Evolutionary conservation across 2,329 filamentous ascomycete genomes (phyloP), one percentile per base, ranked within the genome.

Genomic region (Gnomoniopsis smithogilvyi): DNA sequence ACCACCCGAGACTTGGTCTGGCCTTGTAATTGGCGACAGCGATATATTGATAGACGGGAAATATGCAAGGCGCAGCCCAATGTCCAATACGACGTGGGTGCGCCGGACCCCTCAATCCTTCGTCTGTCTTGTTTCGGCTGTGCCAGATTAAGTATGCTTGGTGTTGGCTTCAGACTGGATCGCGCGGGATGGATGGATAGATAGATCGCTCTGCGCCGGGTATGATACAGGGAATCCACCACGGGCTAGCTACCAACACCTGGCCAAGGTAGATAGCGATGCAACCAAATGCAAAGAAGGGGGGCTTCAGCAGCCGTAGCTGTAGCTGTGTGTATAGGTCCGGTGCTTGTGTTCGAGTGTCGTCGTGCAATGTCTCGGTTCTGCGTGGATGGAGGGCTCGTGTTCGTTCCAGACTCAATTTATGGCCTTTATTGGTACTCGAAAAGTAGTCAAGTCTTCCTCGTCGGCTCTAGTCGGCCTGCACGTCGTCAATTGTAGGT

Each of bases 1-100:
- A 56, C 56, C 52, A 30, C 49, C 56, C 43, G 33, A 47, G 57
- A 50, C 15, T 50, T 53, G 60, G 51, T 56, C 52, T 33, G 46
- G 56, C 26, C 49, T 41, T 60, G 38, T 36, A 50, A 60, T 60
- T 56, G 53, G 60, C 47, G 53, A 54, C 30, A 38, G 49, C 48
- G 49, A 41, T 43, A 53, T 36, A 36, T 24, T 33, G 56, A 56
- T 53, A 56, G 38, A 38, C 24, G 54, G 30, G 45, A n/a, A 26
- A 52, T 43, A 52, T 45, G 53, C 52, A 47, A 56, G 50, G 46
- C 46, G 22, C 50, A 48, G 34, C 43, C 50, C 56, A 51, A 54
- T 38, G 26, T 48, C 49, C 53, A 54, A 49, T 61, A n/a, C 54
- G 53, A 51, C 33, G 50, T 51, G 19, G 52, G 45, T 33, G 24